Base-by-base conservation (phyloP, 2,329 filamentous ascomycete species). In the Huntiella bhutanensis region DNA sequence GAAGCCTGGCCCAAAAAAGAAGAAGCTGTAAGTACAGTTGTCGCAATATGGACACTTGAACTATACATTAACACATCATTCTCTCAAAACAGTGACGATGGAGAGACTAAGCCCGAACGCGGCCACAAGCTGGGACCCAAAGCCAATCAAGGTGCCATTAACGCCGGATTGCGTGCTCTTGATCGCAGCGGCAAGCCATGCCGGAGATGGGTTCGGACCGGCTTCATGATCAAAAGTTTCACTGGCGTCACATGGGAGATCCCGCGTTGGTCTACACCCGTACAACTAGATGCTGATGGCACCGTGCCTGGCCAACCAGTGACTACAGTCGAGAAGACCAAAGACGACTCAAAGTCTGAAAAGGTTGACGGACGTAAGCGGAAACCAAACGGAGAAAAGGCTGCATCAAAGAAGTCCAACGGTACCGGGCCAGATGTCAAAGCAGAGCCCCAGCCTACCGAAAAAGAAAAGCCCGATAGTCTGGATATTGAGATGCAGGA, bases 1-100 rank as follows among this genome's bases (percentile, higher is more conserved):
- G 58, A 92, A 93, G 66, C 88, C 91, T 5, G 88, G 88, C 5
- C 88, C 88, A 0, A 96, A 95, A 74, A 94, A 95, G 75, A 94
- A 92, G 67, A 79, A 82, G 53, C 79, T 49, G 48, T 49, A 35
- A 33, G 82, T 70, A 65, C 94, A 88, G 95, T 80, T 66, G 86
- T 80, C 28, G 28, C 33, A 37, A 5, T 34, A 37, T 49, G 33
- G 46, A 17, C 43, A 28, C 19, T 46, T 37, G 12, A 38, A 34
- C 28, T 50, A 22, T 22, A 46, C 38, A 28, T 10, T 28, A 28
- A 28, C 22, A 48, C 46, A 45, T 35, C 33, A 47, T 49, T 34
- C 46, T 52, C 44, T 53, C 42, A 59, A 62, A 59, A 65, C 54
- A 48, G 49, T 50, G 79, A 75, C 53, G 75, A 80, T 56, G 75